A percentile compares a stretch with the other conserved stretches of the same genome.
Conservation (phyloP, 2,329 filamentous ascomycete species). For the Fusarium decemcellulare region DNA sequence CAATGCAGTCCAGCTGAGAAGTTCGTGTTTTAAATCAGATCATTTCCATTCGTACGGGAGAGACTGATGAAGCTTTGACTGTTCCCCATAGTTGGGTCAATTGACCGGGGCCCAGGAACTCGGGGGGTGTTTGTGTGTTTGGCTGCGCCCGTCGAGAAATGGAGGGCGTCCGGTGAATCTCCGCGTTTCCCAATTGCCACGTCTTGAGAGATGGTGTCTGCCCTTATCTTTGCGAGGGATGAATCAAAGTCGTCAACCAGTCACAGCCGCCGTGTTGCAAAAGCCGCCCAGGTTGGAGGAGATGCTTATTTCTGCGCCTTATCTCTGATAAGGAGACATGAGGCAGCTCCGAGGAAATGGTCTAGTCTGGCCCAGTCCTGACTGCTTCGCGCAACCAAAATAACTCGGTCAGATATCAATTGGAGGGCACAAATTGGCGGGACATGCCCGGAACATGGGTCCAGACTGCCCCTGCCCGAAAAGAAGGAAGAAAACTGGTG, state of each 20-base stretch:
- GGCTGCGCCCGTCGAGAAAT: conserved; percentile 18
- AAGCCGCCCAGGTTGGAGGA: neutral
- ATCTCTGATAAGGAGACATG: conserved; percentile 32
- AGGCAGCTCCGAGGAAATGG: conserved; percentile 36
- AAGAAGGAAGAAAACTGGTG: neutral
- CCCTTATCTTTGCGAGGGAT: conserved; percentile 33
- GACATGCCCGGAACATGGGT: neutral
- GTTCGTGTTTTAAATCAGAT: conserved; percentile 20
- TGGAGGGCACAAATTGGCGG: neutral
- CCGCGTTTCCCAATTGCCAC: conserved; percentile 3
- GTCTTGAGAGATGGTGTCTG: neutral
- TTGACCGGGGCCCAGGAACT: no score
- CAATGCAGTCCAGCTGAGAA: neutral
- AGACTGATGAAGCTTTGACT: neutral
- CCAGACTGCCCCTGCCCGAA: neutral
- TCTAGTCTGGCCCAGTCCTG: conserved; percentile 6
- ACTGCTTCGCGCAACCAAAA: conserved; percentile 17
- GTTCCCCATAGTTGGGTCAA: no score
- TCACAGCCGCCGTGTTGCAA: conserved; percentile 28
- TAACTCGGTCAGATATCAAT: conserved; percentile 14
- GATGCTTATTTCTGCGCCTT: conserved; percentile 26
- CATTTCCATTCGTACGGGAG: conserved; percentile 22
- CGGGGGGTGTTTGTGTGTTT: neutral
- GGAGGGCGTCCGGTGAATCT: conserved; percentile 6
- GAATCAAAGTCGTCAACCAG: conserved; percentile 9